phyloP scores from a whole-genome alignment of 208 protist species.

The Borovskyia barvae region DNA sequence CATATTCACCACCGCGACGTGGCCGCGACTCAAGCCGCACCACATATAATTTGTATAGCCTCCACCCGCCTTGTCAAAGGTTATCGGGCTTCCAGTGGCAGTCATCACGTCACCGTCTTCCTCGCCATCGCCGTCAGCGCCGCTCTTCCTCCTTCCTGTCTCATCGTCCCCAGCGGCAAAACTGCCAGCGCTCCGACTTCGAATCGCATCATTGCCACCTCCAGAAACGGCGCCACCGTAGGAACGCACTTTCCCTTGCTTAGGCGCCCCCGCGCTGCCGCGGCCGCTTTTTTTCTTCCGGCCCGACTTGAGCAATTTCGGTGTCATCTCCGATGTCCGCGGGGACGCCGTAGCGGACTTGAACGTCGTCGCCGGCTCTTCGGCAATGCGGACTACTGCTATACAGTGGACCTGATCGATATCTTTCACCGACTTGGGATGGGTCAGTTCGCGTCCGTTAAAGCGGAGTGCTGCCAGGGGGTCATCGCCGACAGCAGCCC shows the following conservation, averaged over 20 bases:
- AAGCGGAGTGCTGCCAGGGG: slow-evolving; percentile 61
- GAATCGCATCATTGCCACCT: neutral
- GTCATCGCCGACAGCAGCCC: slow-evolving; percentile 77
- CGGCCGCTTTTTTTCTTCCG: slow-evolving; percentile 18
- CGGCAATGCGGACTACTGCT: slow-evolving; percentile 71
- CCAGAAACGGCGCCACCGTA: neutral
- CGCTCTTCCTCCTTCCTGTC: neutral
- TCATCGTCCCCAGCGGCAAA: slow-evolving; percentile 3
- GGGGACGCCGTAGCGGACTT: slow-evolving; percentile 35
- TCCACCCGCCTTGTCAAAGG: slow-evolving; percentile 1
- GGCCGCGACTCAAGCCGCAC: slow-evolving; percentile 75
- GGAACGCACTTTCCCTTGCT: slow-evolving; percentile 8
- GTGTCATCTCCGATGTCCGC: neutral
- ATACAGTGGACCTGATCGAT: slow-evolving; percentile 86
- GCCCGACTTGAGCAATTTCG: slow-evolving; percentile 11
- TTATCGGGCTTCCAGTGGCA: neutral
- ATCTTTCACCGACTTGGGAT: slow-evolving; percentile 41
- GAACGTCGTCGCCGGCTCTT: slow-evolving; percentile 56
- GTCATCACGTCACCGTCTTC: neutral
- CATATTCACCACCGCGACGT: slow-evolving; percentile 75
- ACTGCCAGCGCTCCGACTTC: neutral
- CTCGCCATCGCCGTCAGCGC: slow-evolving; percentile 3
- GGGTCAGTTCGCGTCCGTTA: slow-evolving; percentile 47
- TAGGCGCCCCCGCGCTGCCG: slow-evolving; percentile 8
- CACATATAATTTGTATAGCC: slow-evolving; percentile 43